phyloP scores from a whole-genome alignment of 2,329 filamentous ascomycete species.

The Trichoderma arundinaceum region DNA sequence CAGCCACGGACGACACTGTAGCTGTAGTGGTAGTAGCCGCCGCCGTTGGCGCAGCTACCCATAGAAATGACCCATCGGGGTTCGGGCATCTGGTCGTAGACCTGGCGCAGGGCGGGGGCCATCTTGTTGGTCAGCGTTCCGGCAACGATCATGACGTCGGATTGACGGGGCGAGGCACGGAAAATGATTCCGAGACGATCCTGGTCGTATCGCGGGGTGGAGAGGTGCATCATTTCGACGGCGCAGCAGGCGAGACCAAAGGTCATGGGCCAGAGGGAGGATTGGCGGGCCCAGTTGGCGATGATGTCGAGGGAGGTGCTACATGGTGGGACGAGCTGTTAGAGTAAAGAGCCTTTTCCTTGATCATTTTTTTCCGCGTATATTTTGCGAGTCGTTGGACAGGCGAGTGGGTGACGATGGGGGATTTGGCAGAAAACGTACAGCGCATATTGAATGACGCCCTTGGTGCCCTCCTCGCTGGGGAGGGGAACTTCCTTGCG shows the following conservation, averaged over 20 bases:
- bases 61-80: conserved; percentile 85
- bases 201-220: conserved; percentile 86
- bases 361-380: conserved; percentile 33
- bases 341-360: not conserved
- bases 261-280: conserved; percentile 86
- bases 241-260: conserved; percentile 90
- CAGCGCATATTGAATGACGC: conserved; percentile 84
- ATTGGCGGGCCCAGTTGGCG: conserved; percentile 83
- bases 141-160: conserved; percentile 92
- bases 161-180: conserved; percentile 84
- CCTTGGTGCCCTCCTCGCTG: conserved; percentile 80
- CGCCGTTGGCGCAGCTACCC: conserved; percentile 84
- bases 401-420: no score
- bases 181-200: conserved; percentile 90
- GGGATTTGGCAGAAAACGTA: conserved; percentile 59
- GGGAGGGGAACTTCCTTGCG: conserved; percentile 76
- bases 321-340: not conserved
- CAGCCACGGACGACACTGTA: conserved; percentile 78
- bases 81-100: conserved; percentile 96
- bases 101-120: conserved; percentile 85
- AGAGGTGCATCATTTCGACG: conserved; percentile 92
- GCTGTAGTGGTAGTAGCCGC: conserved; percentile 86
- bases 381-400: no score
- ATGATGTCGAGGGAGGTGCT: conserved; percentile 80
- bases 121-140: conserved; percentile 96